Conservation (phyloP, 495 filamentous ascomycete genomes). For the Penicillium cataractarum region DNA sequence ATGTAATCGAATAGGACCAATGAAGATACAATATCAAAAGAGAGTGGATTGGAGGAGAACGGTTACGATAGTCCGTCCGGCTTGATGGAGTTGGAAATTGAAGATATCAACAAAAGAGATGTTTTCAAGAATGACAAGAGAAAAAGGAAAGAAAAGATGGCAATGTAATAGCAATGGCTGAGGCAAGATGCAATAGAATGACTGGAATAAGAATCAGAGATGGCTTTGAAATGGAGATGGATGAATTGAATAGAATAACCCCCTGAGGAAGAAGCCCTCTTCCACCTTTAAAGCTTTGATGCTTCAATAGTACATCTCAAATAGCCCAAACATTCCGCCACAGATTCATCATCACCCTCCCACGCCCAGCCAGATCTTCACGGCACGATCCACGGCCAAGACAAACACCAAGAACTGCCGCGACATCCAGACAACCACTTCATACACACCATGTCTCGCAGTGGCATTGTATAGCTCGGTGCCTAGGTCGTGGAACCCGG, state of each 20-base stretch:
- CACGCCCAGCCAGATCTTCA: background rate
- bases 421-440: background rate
- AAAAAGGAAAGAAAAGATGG: background rate
- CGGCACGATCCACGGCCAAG: conserved; percentile 9
- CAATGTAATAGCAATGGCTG: conserved; percentile 8
- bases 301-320: background rate
- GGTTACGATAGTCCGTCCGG: background rate
- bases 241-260: background rate
- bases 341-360: background rate
- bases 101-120: background rate
- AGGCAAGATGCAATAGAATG: background rate
- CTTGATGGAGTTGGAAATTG: background rate
- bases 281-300: background rate
- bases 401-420: conserved; percentile 6
- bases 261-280: background rate
- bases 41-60: background rate
- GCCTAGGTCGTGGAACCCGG: background rate
- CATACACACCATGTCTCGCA: conserved; percentile 1
- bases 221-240: background rate
- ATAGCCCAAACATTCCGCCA: background rate
- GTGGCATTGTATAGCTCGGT: conserved; percentile 1
- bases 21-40: background rate
- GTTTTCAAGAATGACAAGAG: background rate
- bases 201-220: background rate
- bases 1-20: background rate